Conservation (phyloP, 169 alveolate species). For the Eimeria necatrix region DNA sequence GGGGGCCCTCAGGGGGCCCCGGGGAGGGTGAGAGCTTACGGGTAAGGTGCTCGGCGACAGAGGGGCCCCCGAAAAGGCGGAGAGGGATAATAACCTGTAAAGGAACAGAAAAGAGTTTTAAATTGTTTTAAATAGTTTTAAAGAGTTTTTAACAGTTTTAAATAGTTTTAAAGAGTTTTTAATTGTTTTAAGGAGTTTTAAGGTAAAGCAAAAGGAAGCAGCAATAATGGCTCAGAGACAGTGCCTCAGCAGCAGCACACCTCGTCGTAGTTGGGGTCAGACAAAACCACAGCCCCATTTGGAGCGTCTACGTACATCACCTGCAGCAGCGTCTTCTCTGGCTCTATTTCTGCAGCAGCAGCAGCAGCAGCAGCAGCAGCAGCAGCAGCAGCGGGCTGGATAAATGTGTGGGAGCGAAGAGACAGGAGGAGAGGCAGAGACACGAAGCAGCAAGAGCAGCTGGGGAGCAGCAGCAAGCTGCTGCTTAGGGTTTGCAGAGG, state of each 20-base stretch:
- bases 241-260: neutral
- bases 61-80: conserved; percentile 76
- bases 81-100: conserved; percentile 67
- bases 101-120: no score
- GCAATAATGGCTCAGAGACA: neutral
- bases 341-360: conserved; percentile 69
- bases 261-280: conserved; percentile 66
- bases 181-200: no score
- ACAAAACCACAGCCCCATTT: conserved; percentile 13
- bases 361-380: conserved; percentile 27
- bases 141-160: no score
- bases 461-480: conserved; percentile 15
- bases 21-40: conserved; percentile 52
- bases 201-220: neutral
- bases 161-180: no score
- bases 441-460: conserved; percentile 46
- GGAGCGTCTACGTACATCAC: conserved; percentile 62
- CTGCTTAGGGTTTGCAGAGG: neutral
- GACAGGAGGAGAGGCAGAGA: conserved; percentile 17
- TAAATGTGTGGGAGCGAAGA: neutral
- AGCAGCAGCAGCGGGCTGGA: neutral
- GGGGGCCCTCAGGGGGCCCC: neutral
- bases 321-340: conserved; percentile 65
- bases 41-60: conserved; percentile 35
- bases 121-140: no score